Evolutionary conservation across 331 rosid genomes (phyloP).

Genomic region (Rhamnella rubrinervis): DNA sequence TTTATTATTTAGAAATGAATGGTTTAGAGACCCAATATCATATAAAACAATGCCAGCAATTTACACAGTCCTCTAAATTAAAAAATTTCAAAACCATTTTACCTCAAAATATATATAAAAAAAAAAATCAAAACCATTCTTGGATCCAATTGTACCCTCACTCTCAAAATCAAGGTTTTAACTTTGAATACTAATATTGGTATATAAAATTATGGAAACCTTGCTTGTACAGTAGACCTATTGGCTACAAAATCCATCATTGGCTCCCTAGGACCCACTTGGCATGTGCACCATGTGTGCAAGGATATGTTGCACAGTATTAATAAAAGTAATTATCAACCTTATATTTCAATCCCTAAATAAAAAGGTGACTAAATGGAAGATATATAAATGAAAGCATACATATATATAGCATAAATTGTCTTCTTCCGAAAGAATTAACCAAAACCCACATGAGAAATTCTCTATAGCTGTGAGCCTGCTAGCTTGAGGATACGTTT

Average conservation of each 20-base stretch:
- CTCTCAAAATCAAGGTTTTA: not conserved
- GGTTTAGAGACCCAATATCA: too few species aligned
- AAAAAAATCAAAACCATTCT: too few species aligned
- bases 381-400: constrained; percentile 2
- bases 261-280: constrained; percentile 32
- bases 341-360: not conserved
- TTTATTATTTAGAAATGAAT: too few species aligned
- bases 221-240: constrained; percentile 23
- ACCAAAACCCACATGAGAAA: constrained; percentile 43
- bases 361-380: not conserved
- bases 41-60: too few species aligned
- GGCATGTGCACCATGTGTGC: constrained; percentile 49
- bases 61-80: too few species aligned
- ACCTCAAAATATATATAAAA: too few species aligned
- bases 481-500: constrained; percentile 1
- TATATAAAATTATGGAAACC: not conserved
- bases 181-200: not conserved
- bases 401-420: constrained; percentile 25
- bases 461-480: constrained; percentile 14
- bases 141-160: not conserved
- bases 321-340: not conserved
- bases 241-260: constrained; percentile 13
- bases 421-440: constrained; percentile 26
- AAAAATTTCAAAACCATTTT: too few species aligned
- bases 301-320: constrained; percentile 6